Percentiles rank a stretch among this genome's conserved stretches.
Evolutionary conservation across 495 filamentous ascomycete genomes (phyloP).

Genomic region (Xylaria curta): DNA sequence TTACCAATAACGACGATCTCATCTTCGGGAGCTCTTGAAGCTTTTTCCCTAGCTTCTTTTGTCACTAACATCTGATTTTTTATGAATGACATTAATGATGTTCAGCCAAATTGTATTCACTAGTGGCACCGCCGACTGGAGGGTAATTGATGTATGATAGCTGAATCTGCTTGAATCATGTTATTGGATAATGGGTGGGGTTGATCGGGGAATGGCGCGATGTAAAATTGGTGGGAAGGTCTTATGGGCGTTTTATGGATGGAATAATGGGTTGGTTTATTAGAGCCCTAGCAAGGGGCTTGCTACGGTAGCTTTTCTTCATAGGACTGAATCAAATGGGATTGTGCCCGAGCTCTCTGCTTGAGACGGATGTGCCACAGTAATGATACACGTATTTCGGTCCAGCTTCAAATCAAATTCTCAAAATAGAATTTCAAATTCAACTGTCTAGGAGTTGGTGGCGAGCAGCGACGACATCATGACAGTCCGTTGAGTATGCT

Average conservation of each 20-base stretch:
- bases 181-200: slow-evolving; percentile 8
- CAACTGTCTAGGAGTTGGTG: no score
- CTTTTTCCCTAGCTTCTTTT: not conserved
- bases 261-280: not conserved
- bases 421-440: no score
- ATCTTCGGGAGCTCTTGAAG: slow-evolving; percentile 50
- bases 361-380: no score
- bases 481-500: no score
- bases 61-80: not conserved
- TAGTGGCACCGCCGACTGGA: not conserved
- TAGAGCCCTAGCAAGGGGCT: slow-evolving; percentile 3
- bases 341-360: not conserved
- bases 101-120: slow-evolving; percentile 13
- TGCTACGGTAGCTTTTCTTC: not conserved
- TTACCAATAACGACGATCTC: slow-evolving; percentile 51
- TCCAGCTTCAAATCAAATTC: no score
- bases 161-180: not conserved
- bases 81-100: slow-evolving; percentile 1
- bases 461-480: no score
- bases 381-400: no score
- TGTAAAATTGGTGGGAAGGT: not conserved
- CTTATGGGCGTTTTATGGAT: slow-evolving; percentile 15
- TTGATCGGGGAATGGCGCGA: not conserved
- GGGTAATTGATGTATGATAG: slow-evolving; percentile 19
- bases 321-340: slow-evolving; percentile 8